Base-by-base conservation (phyloP, 169 alveolate species). In the Plasmodium falciparum region DNA sequence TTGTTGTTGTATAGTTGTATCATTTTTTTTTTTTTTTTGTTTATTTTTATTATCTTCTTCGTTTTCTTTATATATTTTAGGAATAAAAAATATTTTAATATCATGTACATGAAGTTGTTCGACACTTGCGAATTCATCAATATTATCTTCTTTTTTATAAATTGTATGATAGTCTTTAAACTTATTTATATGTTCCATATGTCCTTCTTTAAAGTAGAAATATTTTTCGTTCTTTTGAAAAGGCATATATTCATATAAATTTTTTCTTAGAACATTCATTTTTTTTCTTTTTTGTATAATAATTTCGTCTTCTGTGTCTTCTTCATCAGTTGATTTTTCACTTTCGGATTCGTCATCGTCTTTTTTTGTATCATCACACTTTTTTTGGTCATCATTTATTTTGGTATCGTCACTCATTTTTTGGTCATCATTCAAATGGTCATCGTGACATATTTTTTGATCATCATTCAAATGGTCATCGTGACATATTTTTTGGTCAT, bases 131-230 rank as follows among this genome's bases (percentile, higher is more conserved):
- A 13, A 7, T 72, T 45, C 24, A 52, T 24, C 45, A 2, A 33
- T 4, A 33, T 33, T 33, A 54, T 72, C 47, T 5, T 72, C 47
- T n/a, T 59, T 33, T n/a, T 72, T 56, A 17, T 39, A 13, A 72
- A 72, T 50, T 22, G 54, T 22, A 7, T 24, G 22, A 29, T 72
- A 22, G 20, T 72, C 62, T 13, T 15, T 15, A 52, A 72, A 59
- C 11, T 26, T 26, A 8, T 72, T 43, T 43, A 72, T 72, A 26
- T 72, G 85, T 52, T 49, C 47, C 24, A 72, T 50, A 52, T 72
- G 85, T 2, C 85, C 85, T 59, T 72, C 85, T 39, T 72, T 72
- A 39, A 72, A 72, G 29, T 72, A 72, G 4, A 52, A 26, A 26
- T 72, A 72, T 39, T 26, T 72, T 3, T 39, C 58, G 52, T 73